Base-by-base conservation (phyloP, 2,329 filamentous ascomycete genomes). In the Cladosporium austrohemisphaericum region DNA sequence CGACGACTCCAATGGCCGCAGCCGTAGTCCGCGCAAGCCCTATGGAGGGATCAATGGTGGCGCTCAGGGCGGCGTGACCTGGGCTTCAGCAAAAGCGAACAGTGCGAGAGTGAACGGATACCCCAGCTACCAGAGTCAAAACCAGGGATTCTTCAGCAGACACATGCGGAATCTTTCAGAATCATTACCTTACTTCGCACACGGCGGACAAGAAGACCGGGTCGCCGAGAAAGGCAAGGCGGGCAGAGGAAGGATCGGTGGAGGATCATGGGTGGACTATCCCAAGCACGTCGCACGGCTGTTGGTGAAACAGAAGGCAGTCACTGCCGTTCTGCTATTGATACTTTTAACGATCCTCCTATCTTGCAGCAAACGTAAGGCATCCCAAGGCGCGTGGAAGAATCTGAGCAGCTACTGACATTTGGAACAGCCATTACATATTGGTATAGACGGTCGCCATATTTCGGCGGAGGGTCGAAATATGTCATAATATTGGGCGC, bases 401-500 rank as follows among this genome's bases (percentile, higher is more conserved):
- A 29, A 2, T 10, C 18, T 16, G 33, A 40, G 22, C 38, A 31
- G 8, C 20, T 38, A 22, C 38, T 50, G 25, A 52, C 20, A 37
- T 41, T 46, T 41, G 20, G 6, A 14, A 72, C 66, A 84, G 80
- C 75, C 45, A 60, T 83, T 33, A 69, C 77, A 49, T 72, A 76
- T 54, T 64, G 69, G 53, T 95, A 88, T 75, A 82, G 89, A 61
- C 79, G 87, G 70, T 78, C 85, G 38, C 73, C 83, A 28, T 78
- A 78, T 69, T 75, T 94, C 3, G 91, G 92, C 43, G 88, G 88
- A 41, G 93, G 93, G 16, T 84, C 85, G 64, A 97, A 95, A 63
- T 91, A 86, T 64, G 93, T 98, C 56, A 86, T 98, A 48, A 90
- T 98, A 55, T 76, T 97, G 16, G 91, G 87, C 19, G 91, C 93